Conservation (phyloP, 2,329 filamentous ascomycete genomes). For the Tolypocladium capitatum region DNA sequence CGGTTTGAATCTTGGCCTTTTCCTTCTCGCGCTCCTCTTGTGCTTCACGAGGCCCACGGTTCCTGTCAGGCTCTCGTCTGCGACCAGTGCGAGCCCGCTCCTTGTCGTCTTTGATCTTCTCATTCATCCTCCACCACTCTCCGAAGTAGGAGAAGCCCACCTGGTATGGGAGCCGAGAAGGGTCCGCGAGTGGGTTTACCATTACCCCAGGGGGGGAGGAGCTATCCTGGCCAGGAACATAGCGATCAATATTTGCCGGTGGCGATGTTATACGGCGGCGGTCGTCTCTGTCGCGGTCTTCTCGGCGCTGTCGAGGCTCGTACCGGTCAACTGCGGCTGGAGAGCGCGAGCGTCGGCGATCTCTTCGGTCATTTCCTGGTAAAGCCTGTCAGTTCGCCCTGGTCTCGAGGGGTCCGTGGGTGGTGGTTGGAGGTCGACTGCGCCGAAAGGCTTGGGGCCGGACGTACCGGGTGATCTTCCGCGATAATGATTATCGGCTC, state of each 20-base stretch:
- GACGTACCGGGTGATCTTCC: conserved; percentile 58
- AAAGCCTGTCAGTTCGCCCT: background rate
- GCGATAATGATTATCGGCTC: conserved; percentile 36
- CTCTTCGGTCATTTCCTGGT: conserved; percentile 46
- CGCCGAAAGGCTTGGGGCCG: background rate
- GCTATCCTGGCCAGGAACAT: conserved; percentile 61
- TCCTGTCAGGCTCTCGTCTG: conserved; percentile 48
- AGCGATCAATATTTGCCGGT: conserved; percentile 67
- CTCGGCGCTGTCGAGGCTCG: conserved; percentile 56
- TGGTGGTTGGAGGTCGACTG: background rate
- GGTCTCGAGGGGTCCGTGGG: background rate
- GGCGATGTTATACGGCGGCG: conserved; percentile 47
- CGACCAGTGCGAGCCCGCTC: conserved; percentile 59
- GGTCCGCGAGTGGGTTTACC: conserved; percentile 58
- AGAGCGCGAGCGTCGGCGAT: conserved; percentile 54
- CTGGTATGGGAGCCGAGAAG: conserved; percentile 60
- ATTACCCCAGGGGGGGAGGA: conserved; percentile 29
- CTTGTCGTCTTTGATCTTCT: conserved; percentile 70
- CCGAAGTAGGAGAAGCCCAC: conserved; percentile 78
- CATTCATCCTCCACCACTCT: conserved; percentile 76
- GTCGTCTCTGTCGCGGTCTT: conserved; percentile 53
- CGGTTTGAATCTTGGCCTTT: conserved; percentile 61
- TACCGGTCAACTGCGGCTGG: conserved; percentile 62
- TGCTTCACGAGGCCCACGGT: conserved; percentile 50
- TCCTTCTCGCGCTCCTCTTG: conserved; percentile 68